Evolutionary conservation across 1,284 basidiomycete species (phyloP).

Genomic region (Phylloboletellus chloephorus): DNA sequence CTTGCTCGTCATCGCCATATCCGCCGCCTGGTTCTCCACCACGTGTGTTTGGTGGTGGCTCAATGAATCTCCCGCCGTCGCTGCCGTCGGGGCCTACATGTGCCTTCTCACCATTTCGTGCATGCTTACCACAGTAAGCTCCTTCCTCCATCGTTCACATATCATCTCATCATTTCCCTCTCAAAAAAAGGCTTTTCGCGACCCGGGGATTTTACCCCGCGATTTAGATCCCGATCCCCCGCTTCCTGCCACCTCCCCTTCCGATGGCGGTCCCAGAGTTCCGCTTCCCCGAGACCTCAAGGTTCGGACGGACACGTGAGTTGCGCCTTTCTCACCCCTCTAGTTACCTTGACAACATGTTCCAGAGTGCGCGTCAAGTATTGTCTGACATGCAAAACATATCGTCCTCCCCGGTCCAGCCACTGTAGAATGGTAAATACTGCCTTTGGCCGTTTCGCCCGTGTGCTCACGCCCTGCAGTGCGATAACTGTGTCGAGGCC

Average conservation of each 20-base stretch:
- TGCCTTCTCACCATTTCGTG: slow-evolving; percentile 68
- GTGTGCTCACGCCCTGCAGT: slow-evolving; percentile 41
- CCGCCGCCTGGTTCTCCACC: slow-evolving; percentile 78
- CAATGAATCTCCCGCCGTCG: slow-evolving; percentile 69
- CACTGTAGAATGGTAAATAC: slow-evolving; percentile 82
- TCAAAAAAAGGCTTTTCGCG: slow-evolving; percentile 64
- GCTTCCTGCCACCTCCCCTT: slow-evolving; percentile 53
- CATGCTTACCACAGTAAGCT: slow-evolving; percentile 70
- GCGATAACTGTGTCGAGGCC: slow-evolving; percentile 91
- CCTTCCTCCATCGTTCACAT: background rate
- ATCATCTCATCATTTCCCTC: background rate
- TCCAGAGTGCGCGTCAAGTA: slow-evolving; percentile 82
- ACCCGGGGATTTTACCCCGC: slow-evolving; percentile 87
- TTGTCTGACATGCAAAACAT: slow-evolving; percentile 85
- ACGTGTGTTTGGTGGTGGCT: slow-evolving; percentile 86
- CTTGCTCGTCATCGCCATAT: slow-evolving; percentile 56
- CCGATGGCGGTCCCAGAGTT: slow-evolving; percentile 53
- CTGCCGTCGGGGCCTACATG: slow-evolving; percentile 72
- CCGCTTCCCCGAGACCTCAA: slow-evolving; percentile 79
- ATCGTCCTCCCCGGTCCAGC: slow-evolving; percentile 85
- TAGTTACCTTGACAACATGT: background rate
- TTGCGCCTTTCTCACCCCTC: slow-evolving; percentile 7
- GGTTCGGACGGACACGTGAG: slow-evolving; percentile 74
- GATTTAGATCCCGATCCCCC: slow-evolving; percentile 82
- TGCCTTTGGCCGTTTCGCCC: slow-evolving; percentile 4